Percentiles rank a stretch among this genome's conserved stretches.
Evolutionary conservation across 306 rosid species (phyloP).

Genomic region (Rubus idaeus): DNA sequence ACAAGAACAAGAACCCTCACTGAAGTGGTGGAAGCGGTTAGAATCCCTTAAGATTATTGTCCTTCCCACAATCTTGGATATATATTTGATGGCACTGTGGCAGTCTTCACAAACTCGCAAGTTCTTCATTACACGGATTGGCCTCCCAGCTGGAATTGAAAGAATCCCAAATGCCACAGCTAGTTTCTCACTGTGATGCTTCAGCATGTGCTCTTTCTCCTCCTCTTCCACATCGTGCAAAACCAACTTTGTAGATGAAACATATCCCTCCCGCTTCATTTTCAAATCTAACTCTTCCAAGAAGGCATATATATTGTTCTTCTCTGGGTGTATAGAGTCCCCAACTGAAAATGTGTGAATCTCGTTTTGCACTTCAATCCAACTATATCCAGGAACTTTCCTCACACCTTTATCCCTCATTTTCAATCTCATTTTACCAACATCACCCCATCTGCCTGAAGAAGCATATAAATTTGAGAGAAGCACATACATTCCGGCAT

Average conservation of each 20-base stretch:
- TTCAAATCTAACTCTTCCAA: slow-evolving; percentile 68
- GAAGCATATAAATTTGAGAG: slow-evolving; percentile 89
- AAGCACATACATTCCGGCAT: slow-evolving; percentile 85
- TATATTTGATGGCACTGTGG: slow-evolving; percentile 78
- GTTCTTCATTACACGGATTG: slow-evolving; percentile 80
- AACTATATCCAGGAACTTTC: slow-evolving; percentile 82
- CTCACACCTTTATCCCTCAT: slow-evolving; percentile 73
- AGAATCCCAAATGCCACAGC: slow-evolving; percentile 90
- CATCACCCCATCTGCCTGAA: slow-evolving; percentile 83
- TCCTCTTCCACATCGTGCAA: slow-evolving; percentile 94
- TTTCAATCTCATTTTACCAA: slow-evolving; percentile 65
- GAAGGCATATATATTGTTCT: slow-evolving; percentile 61
- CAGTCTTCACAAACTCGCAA: slow-evolving; percentile 85
- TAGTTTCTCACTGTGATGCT: slow-evolving; percentile 82
- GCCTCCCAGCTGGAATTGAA: slow-evolving; percentile 70
- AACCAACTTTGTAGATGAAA: slow-evolving; percentile 76
- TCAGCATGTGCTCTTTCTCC: slow-evolving; percentile 80
- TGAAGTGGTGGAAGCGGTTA: slow-evolving; percentile 86
- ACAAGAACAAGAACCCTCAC: slow-evolving; percentile 68
- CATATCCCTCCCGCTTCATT: slow-evolving; percentile 74
- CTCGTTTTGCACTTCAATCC: slow-evolving; percentile 79
- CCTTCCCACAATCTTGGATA: slow-evolving; percentile 78
- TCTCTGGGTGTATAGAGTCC: slow-evolving; percentile 70
- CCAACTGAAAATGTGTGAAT: slow-evolving; percentile 72
- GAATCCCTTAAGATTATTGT: slow-evolving; percentile 74